Evolutionary conservation across 208 protist species (phyloP).

Genomic region (Crithidia mellificae): DNA sequence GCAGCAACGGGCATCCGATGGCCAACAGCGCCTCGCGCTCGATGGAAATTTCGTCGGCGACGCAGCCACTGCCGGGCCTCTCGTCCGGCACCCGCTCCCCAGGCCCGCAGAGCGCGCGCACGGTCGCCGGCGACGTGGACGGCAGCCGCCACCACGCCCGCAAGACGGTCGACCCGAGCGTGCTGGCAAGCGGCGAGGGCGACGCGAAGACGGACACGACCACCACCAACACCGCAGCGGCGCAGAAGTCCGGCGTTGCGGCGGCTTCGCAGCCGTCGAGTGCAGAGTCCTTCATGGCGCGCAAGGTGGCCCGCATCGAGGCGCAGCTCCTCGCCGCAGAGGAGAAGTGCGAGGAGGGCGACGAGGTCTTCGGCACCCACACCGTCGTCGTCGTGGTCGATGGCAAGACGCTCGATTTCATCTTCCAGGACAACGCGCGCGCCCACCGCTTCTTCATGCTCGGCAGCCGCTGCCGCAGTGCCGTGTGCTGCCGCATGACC

Average conservation of each 20-base stretch:
- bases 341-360: slow-evolving; percentile 22
- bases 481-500: slow-evolving; percentile 85
- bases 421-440: slow-evolving; percentile 51
- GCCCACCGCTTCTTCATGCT: slow-evolving; percentile 68
- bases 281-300: slow-evolving; percentile 3
- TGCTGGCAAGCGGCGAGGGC: neutral
- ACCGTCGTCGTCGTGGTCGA: slow-evolving; percentile 75
- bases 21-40: neutral
- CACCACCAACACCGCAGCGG: neutral
- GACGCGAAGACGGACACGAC: neutral
- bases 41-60: slow-evolving; percentile 6
- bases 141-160: neutral
- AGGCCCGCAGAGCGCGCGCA: slow-evolving; percentile 5
- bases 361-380: slow-evolving; percentile 18
- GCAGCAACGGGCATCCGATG: too few species aligned
- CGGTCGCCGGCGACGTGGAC: neutral
- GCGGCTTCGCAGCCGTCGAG: too few species aligned
- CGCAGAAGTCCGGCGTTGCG: too few species aligned
- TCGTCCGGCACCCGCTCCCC: slow-evolving; percentile 18
- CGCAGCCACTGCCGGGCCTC: slow-evolving; percentile 8
- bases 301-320: slow-evolving; percentile 31
- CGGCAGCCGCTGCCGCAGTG: slow-evolving; percentile 58
- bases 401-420: slow-evolving; percentile 71
- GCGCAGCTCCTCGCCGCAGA: slow-evolving; percentile 39
- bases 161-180: neutral